Conservation (phyloP, 805 yeast species). For the Kuraishia ogatae region DNA sequence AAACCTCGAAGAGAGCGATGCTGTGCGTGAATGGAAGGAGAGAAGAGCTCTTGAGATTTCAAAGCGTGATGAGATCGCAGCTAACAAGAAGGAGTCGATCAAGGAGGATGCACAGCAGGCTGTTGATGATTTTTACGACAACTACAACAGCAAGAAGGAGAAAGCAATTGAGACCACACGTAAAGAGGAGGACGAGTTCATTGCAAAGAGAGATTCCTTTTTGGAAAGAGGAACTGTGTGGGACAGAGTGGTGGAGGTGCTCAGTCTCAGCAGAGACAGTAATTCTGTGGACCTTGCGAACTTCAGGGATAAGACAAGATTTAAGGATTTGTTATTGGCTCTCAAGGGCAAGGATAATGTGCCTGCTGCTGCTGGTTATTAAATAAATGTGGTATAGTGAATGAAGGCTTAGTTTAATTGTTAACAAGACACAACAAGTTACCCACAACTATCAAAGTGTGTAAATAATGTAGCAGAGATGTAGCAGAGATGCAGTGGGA, state of each 20-base stretch:
- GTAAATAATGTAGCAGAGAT: too few relatives aligned
- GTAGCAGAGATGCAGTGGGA: too few relatives aligned
- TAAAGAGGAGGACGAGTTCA: conserved; percentile 61
- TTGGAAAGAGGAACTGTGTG: conserved; percentile 42
- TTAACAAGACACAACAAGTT: too few relatives aligned
- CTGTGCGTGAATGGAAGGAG: conserved; percentile 70
- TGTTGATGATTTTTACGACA: conserved; percentile 87
- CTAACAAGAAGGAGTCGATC: conserved; percentile 54
- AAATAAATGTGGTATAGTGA: conserved; percentile 2
- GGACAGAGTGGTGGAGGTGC: conserved; percentile 46
- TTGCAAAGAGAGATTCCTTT: conserved; percentile 64
- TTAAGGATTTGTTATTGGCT: conserved; percentile 40
- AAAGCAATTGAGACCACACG: conserved; percentile 52
- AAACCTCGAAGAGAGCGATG: conserved; percentile 42
- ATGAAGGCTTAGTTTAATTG: background rate
- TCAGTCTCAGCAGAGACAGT: conserved; percentile 23
- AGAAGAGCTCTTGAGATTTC: conserved; percentile 71
- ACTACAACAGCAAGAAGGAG: conserved; percentile 79
- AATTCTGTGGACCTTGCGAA: conserved; percentile 20
- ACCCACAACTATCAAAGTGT: too few relatives aligned
- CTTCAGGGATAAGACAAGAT: conserved; percentile 43
- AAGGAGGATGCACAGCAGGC: conserved; percentile 71
- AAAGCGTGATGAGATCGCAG: conserved; percentile 68
- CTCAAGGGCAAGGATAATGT: conserved; percentile 45
- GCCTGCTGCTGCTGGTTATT: conserved; percentile 53